phyloP scores from a whole-genome alignment of 2,329 filamentous ascomycete species.

The Periconia sp. region DNA sequence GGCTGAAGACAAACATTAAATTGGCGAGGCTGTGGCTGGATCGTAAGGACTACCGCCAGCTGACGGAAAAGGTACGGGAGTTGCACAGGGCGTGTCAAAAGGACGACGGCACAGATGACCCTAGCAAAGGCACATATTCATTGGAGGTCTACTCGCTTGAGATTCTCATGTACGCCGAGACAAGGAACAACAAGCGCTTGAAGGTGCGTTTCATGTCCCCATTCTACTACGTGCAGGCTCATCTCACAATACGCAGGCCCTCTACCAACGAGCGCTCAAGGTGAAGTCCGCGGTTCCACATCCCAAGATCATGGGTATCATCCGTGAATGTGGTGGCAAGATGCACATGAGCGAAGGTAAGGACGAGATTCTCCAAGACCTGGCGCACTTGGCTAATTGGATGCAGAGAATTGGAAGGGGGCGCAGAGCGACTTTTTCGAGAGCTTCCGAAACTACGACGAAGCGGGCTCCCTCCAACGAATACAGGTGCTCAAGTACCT shows the following conservation, averaged over 20 bases:
- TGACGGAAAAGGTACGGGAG: constrained; percentile 84
- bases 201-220: constrained; percentile 61
- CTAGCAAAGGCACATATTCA: constrained; percentile 94
- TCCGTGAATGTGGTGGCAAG: constrained; percentile 97
- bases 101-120: constrained; percentile 86
- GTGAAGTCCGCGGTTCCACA: constrained; percentile 97
- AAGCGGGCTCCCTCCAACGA: constrained; percentile 92
- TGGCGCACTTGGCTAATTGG: constrained; percentile 27
- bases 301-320: constrained; percentile 99
- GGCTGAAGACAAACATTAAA: constrained; percentile 99
- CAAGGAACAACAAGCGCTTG: constrained; percentile 94
- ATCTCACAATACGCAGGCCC: constrained; percentile 54
- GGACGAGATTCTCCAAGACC: constrained; percentile 17
- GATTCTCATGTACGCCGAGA: constrained; percentile 98
- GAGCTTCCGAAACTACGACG: constrained; percentile 98
- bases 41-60: constrained; percentile 81
- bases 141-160: constrained; percentile 96
- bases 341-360: constrained; percentile 96
- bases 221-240: constrained; percentile 26
- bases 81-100: constrained; percentile 88
- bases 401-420: constrained; percentile 90
- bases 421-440: constrained; percentile 98
- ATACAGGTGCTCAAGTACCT: constrained; percentile 98
- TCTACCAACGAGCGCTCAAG: constrained; percentile 89
- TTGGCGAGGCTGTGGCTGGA: constrained; percentile 89